Base-by-base conservation (phyloP, 768 basidiomycete genomes). In the Tricholoma sp. region DNA sequence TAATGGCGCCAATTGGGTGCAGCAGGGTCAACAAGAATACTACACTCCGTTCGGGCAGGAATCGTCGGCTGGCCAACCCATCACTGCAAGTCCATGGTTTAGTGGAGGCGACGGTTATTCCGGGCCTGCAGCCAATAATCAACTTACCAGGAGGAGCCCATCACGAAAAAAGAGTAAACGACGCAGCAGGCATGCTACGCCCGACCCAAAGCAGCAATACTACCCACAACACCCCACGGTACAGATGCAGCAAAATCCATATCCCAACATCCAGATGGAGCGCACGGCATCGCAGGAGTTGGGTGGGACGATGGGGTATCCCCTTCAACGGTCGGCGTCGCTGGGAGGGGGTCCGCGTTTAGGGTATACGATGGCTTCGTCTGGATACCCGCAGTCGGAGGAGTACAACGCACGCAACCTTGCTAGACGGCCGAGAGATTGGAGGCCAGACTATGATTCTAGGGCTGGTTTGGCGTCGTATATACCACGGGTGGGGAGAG, bases 381-480 rank as follows among this genome's bases (percentile, higher is more conserved):
- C 34, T 9, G 34, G 31, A 39, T 50, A 50, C 22, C 50, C 59
- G n/a, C 14, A 61, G 51, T 22, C 57, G 1, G 74, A 76, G 32
- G 43, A 60, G 6, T 76, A 68, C 54, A 66, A 65, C 46, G 65
- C 65, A 50, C 61, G 66, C 18, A 76, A 78, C 54, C 63, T 77
- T 4, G 70, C 77, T 21, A 64, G 69, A 53, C 63, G 77, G 11
- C 77, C 77, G 34, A 58, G 69, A 19, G 77, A 79, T 62, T 79
- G 77, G 77, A 69, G 77, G 50, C 67, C 72, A 3, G 77, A 77
- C 55, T 79, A 74, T 62, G 64, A 65, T 18, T 61, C 72, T 1
- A 60, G 66, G 16, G 54, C 60, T 10, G 68, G 69, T 32, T 21
- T 73, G 5, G 61, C 64, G 12, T 57, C 64, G 19, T 70, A 63